A percentile compares a stretch with the other conserved stretches of the same genome.
phyloP scores from a whole-genome alignment of 1,139 yeast genomes.

The Nakaseomyces bracarensis region DNA sequence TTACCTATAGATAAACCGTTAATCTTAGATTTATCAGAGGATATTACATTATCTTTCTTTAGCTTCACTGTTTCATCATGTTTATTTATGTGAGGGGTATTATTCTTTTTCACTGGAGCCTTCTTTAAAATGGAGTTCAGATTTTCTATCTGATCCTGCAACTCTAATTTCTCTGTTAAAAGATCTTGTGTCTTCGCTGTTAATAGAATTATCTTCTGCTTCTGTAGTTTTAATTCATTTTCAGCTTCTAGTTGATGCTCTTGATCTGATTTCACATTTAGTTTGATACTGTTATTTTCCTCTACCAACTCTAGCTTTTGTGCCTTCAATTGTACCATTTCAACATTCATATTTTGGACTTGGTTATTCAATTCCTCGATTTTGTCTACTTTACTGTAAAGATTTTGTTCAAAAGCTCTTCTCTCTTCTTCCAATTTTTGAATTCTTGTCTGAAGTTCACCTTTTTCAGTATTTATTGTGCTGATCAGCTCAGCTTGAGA shows the following conservation, averaged over 20 bases:
- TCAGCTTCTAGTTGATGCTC: constrained; percentile 16
- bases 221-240: constrained; percentile 18
- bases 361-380: constrained; percentile 24
- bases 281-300: constrained; percentile 23
- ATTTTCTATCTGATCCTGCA: constrained; percentile 23
- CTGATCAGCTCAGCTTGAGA: constrained; percentile 24
- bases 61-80: too few relatives aligned
- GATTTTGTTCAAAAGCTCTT: constrained; percentile 15
- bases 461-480: constrained; percentile 23
- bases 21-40: too few relatives aligned
- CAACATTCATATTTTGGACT: constrained; percentile 27
- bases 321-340: constrained; percentile 29
- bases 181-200: constrained; percentile 23
- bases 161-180: constrained; percentile 22
- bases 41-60: too few relatives aligned
- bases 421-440: constrained; percentile 18
- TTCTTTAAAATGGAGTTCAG: constrained; percentile 4
- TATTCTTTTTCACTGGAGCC: constrained; percentile 8
- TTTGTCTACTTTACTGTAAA: constrained; percentile 14
- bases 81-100: background rate
- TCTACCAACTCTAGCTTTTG: constrained; percentile 29
- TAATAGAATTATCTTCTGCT: constrained; percentile 18
- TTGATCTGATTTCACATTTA: constrained; percentile 16
- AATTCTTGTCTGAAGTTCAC: constrained; percentile 18
- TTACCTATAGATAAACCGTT: too few relatives aligned